A percentile compares a stretch with the other conserved stretches of the same genome.
These are phyloP conservation scores for Agarophyton chilense DNA, from an alignment of 23 red algal genomes.

Conservation along the genomic window DNA sequence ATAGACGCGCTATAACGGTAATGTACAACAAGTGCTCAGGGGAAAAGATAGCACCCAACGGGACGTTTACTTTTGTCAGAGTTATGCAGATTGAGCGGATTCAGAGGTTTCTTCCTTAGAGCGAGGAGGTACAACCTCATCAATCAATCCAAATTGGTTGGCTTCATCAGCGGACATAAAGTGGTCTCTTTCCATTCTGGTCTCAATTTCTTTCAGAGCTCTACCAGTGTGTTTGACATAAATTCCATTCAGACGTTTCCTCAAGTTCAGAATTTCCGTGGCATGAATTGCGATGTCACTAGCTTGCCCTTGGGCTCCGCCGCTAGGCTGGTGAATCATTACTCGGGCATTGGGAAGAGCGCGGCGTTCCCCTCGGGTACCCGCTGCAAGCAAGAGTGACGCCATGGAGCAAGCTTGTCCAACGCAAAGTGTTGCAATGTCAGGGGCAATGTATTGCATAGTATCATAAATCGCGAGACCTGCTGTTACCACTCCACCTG, in stretches of 20 bases:
- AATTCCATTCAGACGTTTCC: conserved; percentile 82
- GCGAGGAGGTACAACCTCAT: conserved; percentile 86
- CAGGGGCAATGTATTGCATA: conserved; percentile 92
- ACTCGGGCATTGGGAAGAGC: conserved; percentile 93
- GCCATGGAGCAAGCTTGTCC: conserved; percentile 98
- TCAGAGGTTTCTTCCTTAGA: background rate
- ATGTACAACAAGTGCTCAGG: no score
- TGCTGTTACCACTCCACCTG: conserved; percentile 90
- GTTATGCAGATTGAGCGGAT: conserved; percentile 14
- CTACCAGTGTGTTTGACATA: conserved; percentile 84
- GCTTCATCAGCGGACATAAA: conserved; percentile 97
- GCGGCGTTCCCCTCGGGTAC: conserved; percentile 82
- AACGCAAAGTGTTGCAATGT: conserved; percentile 89
- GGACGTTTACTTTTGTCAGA: no score
- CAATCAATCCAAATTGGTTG: conserved; percentile 90
- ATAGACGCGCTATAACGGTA: no score
- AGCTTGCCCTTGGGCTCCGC: conserved; percentile 97
- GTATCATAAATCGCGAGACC: conserved; percentile 97
- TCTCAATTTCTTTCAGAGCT: conserved; percentile 75
- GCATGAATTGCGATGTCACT: conserved; percentile 98
- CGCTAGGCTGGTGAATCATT: conserved; percentile 98
- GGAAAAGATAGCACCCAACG: no score
- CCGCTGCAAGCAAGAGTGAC: conserved; percentile 89
- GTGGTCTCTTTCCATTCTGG: conserved; percentile 91
- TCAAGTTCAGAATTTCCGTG: conserved; percentile 89